Evolutionary conservation across 768 basidiomycete species (phyloP).

Genomic region (Tephrocybe sp.): DNA sequence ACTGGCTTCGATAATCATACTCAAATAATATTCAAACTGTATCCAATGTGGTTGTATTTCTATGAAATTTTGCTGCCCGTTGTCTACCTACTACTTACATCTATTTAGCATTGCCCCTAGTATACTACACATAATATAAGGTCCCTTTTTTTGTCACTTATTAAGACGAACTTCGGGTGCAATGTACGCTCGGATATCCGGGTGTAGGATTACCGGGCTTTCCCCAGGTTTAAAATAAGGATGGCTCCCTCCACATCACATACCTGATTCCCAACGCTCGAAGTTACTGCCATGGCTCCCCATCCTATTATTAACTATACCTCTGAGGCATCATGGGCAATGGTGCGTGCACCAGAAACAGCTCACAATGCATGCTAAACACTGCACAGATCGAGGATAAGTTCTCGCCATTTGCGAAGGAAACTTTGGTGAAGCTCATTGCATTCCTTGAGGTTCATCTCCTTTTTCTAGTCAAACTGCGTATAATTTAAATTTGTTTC

Average conservation of each 20-base stretch:
- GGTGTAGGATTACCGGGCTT: constrained; percentile 14
- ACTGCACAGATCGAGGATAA: constrained; percentile 76
- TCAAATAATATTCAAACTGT: not conserved
- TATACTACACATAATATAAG: not conserved
- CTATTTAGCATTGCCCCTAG: not conserved
- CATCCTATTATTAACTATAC: constrained; percentile 79
- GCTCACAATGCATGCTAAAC: not conserved
- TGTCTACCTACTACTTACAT: not conserved
- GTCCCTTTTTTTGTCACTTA: not conserved
- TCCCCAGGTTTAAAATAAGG: not conserved
- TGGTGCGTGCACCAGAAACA: constrained; percentile 45
- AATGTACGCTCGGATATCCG: constrained; percentile 3
- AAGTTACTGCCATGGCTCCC: constrained; percentile 40
- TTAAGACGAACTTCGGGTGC: not conserved
- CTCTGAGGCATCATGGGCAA: constrained; percentile 83
- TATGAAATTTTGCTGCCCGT: constrained; percentile 7
- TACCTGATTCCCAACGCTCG: constrained; percentile 1
- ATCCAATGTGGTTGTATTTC: constrained; percentile 7
- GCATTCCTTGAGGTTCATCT: constrained; percentile 73
- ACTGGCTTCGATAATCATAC: not conserved
- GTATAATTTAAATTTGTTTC: not conserved
- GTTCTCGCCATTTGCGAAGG: constrained; percentile 88
- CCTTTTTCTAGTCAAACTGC: not conserved
- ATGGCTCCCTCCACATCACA: not conserved
- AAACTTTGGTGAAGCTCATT: constrained; percentile 80